These are phyloP conservation scores for Hibiscus tridactylites DNA, from an alignment of 345 rosid genomes.

Conservation along the genomic window DNA sequence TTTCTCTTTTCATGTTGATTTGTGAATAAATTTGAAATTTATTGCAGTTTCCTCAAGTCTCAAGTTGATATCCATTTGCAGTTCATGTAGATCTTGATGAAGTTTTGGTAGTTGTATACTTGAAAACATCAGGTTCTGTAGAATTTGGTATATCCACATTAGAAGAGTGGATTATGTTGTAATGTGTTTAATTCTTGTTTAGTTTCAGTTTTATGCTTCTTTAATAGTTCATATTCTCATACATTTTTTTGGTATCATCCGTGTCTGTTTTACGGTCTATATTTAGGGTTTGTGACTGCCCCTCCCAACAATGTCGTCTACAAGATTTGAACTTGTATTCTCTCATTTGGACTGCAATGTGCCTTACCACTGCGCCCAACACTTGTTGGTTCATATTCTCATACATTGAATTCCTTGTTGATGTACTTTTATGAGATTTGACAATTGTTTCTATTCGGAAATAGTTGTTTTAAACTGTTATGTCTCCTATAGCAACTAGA, in stretches of 20 bases:
- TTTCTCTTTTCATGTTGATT: background rate
- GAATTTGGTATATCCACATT: background rate
- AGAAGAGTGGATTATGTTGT: background rate
- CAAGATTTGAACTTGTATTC: too few species aligned
- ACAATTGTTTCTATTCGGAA: background rate
- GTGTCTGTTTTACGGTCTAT: too few species aligned
- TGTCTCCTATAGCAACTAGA: background rate
- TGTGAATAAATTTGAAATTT: background rate
- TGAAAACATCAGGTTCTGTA: background rate
- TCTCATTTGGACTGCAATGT: too few species aligned
- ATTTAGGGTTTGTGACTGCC: too few species aligned
- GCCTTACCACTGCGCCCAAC: too few species aligned
- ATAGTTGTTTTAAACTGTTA: background rate
- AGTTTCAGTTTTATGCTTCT: background rate
- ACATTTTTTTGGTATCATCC: too few species aligned
- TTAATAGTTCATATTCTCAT: background rate
- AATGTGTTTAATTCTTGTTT: background rate
- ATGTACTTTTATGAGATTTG: background rate
- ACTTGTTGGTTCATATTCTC: too few species aligned
- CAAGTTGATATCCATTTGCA: background rate
- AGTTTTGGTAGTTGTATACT: background rate
- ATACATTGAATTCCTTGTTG: background rate
- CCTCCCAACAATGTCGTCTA: too few species aligned
- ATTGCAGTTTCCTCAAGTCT: background rate
- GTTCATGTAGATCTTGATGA: background rate